A percentile compares a stretch with the other conserved stretches of the same genome.
These are phyloP conservation scores for Escovopsis sp. DNA, from an alignment of 2,329 filamentous ascomycete genomes.

Conservation along the genomic window DNA sequence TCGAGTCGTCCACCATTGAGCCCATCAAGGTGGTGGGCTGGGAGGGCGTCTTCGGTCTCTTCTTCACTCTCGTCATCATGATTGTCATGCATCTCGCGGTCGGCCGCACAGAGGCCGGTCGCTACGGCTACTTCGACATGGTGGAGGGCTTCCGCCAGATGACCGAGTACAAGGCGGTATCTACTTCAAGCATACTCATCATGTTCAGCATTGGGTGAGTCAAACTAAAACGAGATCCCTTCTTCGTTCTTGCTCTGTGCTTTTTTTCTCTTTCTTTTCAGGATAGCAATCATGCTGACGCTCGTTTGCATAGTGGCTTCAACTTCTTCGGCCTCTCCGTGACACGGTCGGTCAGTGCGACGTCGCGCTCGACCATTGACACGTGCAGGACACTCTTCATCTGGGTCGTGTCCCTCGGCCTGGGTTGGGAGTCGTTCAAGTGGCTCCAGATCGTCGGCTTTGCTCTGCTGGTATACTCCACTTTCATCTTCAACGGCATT, in stretches of 20 bases:
- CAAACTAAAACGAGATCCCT: too few relatives aligned
- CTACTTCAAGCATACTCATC: constrained; percentile 68
- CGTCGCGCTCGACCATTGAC: constrained; percentile 88
- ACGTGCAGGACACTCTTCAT: constrained; percentile 96
- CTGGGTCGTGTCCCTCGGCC: constrained; percentile 83
- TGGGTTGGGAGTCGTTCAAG: constrained; percentile 97
- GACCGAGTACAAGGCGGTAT: constrained; percentile 52
- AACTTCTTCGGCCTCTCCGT: constrained; percentile 97
- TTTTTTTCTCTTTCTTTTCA: neutral
- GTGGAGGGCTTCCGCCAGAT: constrained; percentile 74
- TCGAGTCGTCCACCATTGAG: constrained; percentile 49
- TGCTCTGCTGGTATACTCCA: constrained; percentile 81
- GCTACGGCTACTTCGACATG: constrained; percentile 79
- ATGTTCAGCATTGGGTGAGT: constrained; percentile 91
- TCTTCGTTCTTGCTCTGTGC: too few relatives aligned
- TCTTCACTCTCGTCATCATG: constrained; percentile 65
- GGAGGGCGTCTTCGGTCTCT: constrained; percentile 87
- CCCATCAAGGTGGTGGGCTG: constrained; percentile 87
- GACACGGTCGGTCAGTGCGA: constrained; percentile 77
- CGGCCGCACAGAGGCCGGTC: constrained; percentile 58
- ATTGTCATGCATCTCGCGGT: constrained; percentile 61
- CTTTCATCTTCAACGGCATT: constrained; percentile 90
- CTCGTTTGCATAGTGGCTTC: constrained; percentile 62
- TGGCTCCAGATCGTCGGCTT: constrained; percentile 90
- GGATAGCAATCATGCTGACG: constrained; percentile 3